Base-by-base conservation (phyloP, 2,329 filamentous ascomycete species). In the Stagonosporopsis cucurbitacearum region DNA sequence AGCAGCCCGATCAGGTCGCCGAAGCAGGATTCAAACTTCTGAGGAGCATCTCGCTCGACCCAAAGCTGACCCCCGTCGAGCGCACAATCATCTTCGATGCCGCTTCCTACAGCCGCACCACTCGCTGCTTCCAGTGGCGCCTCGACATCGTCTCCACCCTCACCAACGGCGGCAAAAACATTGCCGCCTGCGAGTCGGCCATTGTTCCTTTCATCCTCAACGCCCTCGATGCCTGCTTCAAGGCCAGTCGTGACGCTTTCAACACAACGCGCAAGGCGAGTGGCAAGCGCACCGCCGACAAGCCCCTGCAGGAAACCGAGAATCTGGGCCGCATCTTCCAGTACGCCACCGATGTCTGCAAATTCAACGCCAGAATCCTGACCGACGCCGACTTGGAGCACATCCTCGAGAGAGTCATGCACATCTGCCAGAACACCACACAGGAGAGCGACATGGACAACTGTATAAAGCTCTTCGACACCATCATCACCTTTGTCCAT, bases 341-440 rank as follows among this genome's bases (percentile, higher is more conserved):
- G 12, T 89, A 87, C 62, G 80, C 89, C 50, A 82, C 83, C 54
- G 86, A 90, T 59, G 81, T 91, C 50, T 86, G 90, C 77, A 91
- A 90, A 69, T 92, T 90, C 79, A 91, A 88, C 70, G 89, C 87
- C 71, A 88, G 87, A 62, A 82, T 86, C 28, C 86, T 88, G 22
- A 82, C 83, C 60, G 87, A 90, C 60, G 75, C 81, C 28, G 84
- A 88, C 41, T 80, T 89, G 19, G 81, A 81, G 47, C 78, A 79
- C 3, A 75, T 92, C 49, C 84, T 93, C 53, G 81, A 85, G 53
- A 81, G 81, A 12, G 76, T 90, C 8, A 79, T 91, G 41, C 75
- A 80, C 49, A 89, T 92, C 41, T 91, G 88, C 74, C 83, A 86
- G 72, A 85, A 82, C 63, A 92, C 89, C 1, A 86, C 82, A 45